Evolutionary conservation across 108 stramenopile genomes (phyloP).

Genomic region (Nitzschia sp.): DNA sequence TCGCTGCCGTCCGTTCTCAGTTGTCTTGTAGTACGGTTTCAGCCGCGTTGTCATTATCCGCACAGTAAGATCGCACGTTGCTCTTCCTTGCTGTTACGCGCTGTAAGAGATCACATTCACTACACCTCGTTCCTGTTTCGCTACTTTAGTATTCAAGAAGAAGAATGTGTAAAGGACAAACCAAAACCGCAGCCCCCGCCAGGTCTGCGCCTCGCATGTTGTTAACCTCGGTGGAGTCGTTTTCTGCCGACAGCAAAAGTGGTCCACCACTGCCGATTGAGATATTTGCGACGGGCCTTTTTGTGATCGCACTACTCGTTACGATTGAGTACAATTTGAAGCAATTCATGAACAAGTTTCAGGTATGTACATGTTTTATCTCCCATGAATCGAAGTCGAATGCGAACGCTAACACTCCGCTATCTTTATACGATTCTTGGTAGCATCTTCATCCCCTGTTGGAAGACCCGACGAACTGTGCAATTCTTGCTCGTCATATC

Average conservation of each 20-base stretch:
- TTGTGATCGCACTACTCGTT: slow-evolving; percentile 16
- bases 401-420: no score
- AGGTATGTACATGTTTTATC: slow-evolving; percentile 13
- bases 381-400: no score
- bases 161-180: background rate
- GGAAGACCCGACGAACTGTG: slow-evolving; percentile 55
- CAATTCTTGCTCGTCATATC: slow-evolving; percentile 79
- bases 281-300: slow-evolving; percentile 8
- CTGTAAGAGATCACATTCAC: no score
- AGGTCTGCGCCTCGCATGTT: slow-evolving; percentile 11
- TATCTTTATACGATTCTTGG: no score
- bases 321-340: slow-evolving; percentile 12
- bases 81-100: no score
- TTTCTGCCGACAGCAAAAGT: background rate
- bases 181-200: background rate
- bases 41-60: no score
- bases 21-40: no score
- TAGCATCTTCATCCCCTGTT: slow-evolving; percentile 64
- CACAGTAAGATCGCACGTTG: no score
- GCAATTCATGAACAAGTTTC: slow-evolving; percentile 3
- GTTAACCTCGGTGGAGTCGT: slow-evolving; percentile 27
- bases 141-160: no score
- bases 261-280: slow-evolving; percentile 10
- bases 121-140: no score
- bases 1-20: no score